Evolutionary conservation across 2,329 filamentous ascomycete genomes (phyloP).

Genomic region (Aspergillus tubingensis): DNA sequence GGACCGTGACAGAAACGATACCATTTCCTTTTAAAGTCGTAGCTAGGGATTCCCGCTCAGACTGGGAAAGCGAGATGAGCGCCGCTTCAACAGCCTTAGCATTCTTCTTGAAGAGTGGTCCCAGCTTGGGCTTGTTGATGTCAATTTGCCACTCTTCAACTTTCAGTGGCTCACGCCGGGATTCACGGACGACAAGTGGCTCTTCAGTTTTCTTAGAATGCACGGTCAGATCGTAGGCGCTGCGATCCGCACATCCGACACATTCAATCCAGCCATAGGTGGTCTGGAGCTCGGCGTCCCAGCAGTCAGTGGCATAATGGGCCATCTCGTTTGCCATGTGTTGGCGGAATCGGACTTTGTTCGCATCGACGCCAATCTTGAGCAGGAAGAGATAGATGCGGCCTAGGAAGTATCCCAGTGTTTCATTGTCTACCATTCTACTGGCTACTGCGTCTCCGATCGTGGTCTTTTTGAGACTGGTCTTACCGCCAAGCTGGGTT

Average conservation of each 20-base stretch:
- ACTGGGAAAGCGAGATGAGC: conserved; percentile 73
- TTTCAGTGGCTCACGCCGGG: conserved; percentile 72
- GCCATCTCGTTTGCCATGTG: conserved; percentile 92
- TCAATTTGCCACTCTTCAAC: conserved; percentile 88
- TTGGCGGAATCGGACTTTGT: conserved; percentile 92
- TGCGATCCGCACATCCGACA: conserved; percentile 93
- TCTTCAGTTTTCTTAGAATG: conserved; percentile 91
- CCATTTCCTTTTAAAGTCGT: conserved; percentile 73
- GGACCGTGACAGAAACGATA: conserved; percentile 31
- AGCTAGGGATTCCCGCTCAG: conserved; percentile 77
- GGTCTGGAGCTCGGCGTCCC: conserved; percentile 92
- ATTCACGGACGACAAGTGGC: conserved; percentile 81
- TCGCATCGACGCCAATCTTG: conserved; percentile 82
- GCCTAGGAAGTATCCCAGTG: conserved; percentile 93
- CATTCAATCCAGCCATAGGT: conserved; percentile 98
- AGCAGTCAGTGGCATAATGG: conserved; percentile 97
- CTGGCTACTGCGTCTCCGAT: conserved; percentile 84
- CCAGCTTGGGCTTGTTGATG: conserved; percentile 92
- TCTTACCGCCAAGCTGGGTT: conserved; percentile 84
- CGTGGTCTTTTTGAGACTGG: conserved; percentile 68
- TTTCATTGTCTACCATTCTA: conserved; percentile 92
- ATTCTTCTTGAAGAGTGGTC: conserved; percentile 93
- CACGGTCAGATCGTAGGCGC: conserved; percentile 89
- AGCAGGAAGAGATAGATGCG: conserved; percentile 88
- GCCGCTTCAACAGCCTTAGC: conserved; percentile 81